Evolutionary conservation across 2,329 filamentous ascomycete species (phyloP).

Genomic region (Trichophyton rubrum): DNA sequence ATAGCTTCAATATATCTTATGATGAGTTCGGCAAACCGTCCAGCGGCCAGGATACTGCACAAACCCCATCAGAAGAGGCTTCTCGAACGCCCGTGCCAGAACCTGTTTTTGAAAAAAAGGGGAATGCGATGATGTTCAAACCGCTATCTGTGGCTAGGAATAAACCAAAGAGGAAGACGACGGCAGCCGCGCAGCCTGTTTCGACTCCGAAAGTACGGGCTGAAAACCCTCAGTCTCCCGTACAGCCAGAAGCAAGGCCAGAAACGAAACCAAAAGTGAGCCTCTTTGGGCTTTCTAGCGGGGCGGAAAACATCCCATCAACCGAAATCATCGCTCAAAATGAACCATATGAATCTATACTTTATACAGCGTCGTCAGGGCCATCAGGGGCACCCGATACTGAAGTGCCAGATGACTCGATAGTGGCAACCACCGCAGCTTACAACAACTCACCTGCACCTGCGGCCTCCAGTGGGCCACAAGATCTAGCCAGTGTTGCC

Average conservation of each 20-base stretch:
- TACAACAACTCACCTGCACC: constrained; percentile 1
- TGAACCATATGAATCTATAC: constrained; percentile 24
- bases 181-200: constrained; percentile 17
- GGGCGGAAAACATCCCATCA: constrained; percentile 14
- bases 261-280: constrained; percentile 32
- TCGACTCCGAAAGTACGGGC: constrained; percentile 11
- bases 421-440: not conserved
- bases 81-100: constrained; percentile 18
- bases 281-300: constrained; percentile 31
- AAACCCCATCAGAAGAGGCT: constrained; percentile 19
- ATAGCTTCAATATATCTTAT: constrained; percentile 15
- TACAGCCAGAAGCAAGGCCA: constrained; percentile 20
- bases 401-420: not conserved
- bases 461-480: constrained; percentile 14
- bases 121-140: constrained; percentile 76
- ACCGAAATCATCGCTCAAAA: not conserved
- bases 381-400: constrained; percentile 13
- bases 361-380: constrained; percentile 23
- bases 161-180: constrained; percentile 54
- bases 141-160: constrained; percentile 74
- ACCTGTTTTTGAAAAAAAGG: constrained; percentile 42
- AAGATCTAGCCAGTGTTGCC: constrained; percentile 59
- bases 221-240: constrained; percentile 13
- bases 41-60: constrained; percentile 9
- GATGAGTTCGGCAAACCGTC: not conserved